Conservation (phyloP, 2,329 filamentous ascomycete species). For the Colletotrichum lentis region DNA sequence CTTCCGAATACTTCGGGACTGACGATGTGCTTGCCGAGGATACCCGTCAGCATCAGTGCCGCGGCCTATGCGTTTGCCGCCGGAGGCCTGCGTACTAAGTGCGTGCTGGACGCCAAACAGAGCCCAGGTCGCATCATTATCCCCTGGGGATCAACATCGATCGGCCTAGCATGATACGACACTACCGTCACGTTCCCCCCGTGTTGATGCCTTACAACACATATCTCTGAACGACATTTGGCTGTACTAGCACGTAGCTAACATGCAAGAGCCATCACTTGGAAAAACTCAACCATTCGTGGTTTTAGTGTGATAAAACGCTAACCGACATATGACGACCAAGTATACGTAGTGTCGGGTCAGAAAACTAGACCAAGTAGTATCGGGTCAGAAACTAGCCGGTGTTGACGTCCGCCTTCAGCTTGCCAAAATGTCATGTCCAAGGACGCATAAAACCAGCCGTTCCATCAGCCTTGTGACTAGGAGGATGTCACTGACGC, state of each 20-base stretch:
- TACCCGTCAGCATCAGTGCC: slow-evolving; percentile 29
- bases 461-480: slow-evolving; percentile 14
- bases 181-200: slow-evolving; percentile 23
- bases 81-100: neutral
- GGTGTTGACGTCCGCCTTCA: neutral
- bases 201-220: slow-evolving; percentile 10
- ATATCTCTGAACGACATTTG: slow-evolving; percentile 2
- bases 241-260: neutral
- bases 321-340: slow-evolving; percentile 1
- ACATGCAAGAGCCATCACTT: slow-evolving; percentile 9
- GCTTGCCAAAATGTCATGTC: slow-evolving; percentile 4
- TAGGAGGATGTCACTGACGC: slow-evolving; percentile 12
- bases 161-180: slow-evolving; percentile 31
- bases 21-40: slow-evolving; percentile 28
- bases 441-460: slow-evolving; percentile 10
- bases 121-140: slow-evolving; percentile 29
- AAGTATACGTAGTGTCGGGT: slow-evolving; percentile 25
- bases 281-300: slow-evolving; percentile 3
- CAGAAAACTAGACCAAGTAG: slow-evolving; percentile 17
- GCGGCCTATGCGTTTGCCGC: slow-evolving; percentile 24
- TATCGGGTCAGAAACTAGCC: slow-evolving; percentile 21
- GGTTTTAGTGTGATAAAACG: neutral
- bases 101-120: slow-evolving; percentile 5
- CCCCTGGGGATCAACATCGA: too few relatives aligned
- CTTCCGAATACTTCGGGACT: slow-evolving; percentile 15